Base-by-base conservation (phyloP, 257 asterid species). In the Solanum rostratum region DNA sequence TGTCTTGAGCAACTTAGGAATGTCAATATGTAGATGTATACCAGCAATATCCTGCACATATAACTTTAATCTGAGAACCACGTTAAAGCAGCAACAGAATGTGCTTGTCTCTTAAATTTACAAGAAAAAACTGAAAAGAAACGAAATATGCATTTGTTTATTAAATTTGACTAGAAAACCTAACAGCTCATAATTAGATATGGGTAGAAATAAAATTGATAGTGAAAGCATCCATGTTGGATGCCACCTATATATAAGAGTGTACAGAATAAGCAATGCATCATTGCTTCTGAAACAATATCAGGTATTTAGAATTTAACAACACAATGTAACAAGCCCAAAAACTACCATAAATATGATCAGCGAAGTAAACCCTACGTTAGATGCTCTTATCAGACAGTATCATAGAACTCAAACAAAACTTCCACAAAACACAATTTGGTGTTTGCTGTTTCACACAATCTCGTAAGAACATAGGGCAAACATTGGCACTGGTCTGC, bases 1-100 rank as follows among this genome's bases (percentile, higher is more conserved):
- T 74, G 92, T 86, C 88, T 87, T 93, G 41, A 96, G 95, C 93
- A 96, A 94, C 92, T 91, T 92, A 52, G 97, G 98, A 87, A 95
- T 86, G 87, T 96, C 97, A 82, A 96, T 91, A 87, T 93, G 89
- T 93, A 96, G 89, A 91, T 96, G 91, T 87, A 96, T 93, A 80
- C 99, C 99, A 81, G 99, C 92, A 88, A 96, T 91, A 86, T 93
- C 98, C 99, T 96, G 90, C 92, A 88, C 49, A 76, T 65, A 24
- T 59, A 22, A 68, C 50, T 39, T 62, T 63, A 66, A 24, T 63
- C 60, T 73, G 66, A 85, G 37, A 20, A 62, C 54, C 15, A 63
- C 43, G n/a, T 55, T n/a, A 41, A 84, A 70, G 76, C 60, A 60
- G 81, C 27, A 76, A 46, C 10, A 49, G 43, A 49, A 76, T 76